Evolutionary conservation across 805 yeast species (phyloP).

Genomic region (Yamadazyma kitorensis): DNA sequence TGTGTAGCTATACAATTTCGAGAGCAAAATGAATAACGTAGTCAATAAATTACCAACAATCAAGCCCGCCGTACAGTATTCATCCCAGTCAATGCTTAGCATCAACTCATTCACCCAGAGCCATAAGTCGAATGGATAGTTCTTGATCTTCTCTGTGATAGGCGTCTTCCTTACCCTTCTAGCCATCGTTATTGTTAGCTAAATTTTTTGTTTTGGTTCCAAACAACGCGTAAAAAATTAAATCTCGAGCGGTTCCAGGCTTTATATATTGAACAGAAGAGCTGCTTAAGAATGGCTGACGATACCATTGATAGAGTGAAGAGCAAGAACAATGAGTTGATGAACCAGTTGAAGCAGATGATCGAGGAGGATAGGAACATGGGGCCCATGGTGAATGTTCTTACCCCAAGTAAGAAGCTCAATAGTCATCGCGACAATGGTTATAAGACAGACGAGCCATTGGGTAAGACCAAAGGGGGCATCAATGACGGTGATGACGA

Average conservation of each 20-base stretch:
- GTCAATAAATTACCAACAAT: slow-evolving; percentile 23
- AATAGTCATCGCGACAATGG: no score
- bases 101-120: slow-evolving; percentile 35
- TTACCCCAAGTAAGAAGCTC: no score
- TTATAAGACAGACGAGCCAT: no score
- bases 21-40: slow-evolving; percentile 10
- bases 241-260: no score
- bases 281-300: slow-evolving; percentile 10
- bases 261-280: no score
- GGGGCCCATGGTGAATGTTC: slow-evolving; percentile 8
- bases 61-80: slow-evolving; percentile 28
- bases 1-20: slow-evolving; percentile 25
- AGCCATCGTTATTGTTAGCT: slow-evolving; percentile 4
- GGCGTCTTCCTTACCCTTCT: slow-evolving; percentile 15
- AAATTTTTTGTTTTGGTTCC: no score
- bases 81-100: slow-evolving; percentile 43
- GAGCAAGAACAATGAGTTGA: slow-evolving; percentile 10
- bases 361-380: slow-evolving; percentile 11
- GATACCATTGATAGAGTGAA: slow-evolving; percentile 13
- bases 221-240: no score
- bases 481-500: no score
- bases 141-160: slow-evolving; percentile 20
- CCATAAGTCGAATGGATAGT: slow-evolving; percentile 37
- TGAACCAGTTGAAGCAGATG: slow-evolving; percentile 9
- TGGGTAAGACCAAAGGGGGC: no score